A percentile compares a stretch with the other conserved stretches of the same genome.
Conservation (phyloP, 1,284 basidiomycete genomes). For the Ceratobasidium theobromae region DNA sequence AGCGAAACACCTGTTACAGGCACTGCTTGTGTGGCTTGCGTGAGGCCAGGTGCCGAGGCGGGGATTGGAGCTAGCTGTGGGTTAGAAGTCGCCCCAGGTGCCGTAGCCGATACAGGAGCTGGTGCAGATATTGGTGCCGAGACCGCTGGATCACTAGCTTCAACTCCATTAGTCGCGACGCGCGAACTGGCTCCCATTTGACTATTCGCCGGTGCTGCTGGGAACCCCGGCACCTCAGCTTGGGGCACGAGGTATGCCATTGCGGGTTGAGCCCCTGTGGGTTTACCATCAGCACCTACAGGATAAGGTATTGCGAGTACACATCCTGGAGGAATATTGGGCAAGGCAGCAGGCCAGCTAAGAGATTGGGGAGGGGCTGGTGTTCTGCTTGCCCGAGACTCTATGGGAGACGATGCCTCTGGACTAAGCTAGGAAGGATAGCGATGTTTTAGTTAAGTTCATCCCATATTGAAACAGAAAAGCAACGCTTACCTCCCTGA, state of each 20-base stretch:
- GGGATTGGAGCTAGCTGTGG: too few species aligned
- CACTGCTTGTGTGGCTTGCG: background rate
- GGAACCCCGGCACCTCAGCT: conserved; percentile 11
- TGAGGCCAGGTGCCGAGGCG: too few species aligned
- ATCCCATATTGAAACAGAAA: background rate
- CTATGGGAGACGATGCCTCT: background rate
- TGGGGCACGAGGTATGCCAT: conserved; percentile 24
- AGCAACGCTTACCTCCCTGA: conserved; percentile 9
- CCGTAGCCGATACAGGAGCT: background rate
- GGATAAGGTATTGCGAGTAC: conserved; percentile 25
- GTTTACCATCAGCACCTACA: conserved; percentile 11
- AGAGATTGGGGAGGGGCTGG: conserved; percentile 2
- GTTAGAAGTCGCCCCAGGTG: too few species aligned
- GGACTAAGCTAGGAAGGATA: background rate
- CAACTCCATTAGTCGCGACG: background rate
- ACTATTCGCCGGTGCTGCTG: background rate
- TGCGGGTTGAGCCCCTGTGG: background rate
- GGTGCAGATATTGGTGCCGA: background rate
- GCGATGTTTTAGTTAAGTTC: background rate
- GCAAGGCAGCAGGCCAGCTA: conserved; percentile 13
- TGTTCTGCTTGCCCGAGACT: background rate
- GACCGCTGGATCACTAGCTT: background rate
- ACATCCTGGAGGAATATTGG: conserved; percentile 5
- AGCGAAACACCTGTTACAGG: background rate
- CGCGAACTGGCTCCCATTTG: background rate